These are phyloP conservation scores for Haplosporangium gracile DNA, from an alignment of 192 early-diverging fungal species.

Conservation along the genomic window DNA sequence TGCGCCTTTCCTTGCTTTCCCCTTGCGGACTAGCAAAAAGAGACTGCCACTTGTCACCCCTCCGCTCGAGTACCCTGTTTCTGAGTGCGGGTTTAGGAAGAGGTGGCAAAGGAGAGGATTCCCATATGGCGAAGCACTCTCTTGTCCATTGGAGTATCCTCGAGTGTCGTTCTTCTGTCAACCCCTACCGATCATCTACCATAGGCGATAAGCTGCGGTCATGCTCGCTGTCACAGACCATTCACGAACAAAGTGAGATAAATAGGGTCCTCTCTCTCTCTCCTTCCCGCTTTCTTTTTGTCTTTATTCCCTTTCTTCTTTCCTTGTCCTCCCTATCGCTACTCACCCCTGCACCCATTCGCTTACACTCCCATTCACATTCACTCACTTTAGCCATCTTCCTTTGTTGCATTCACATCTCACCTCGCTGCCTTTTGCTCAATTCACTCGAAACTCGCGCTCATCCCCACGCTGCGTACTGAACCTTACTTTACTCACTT, in stretches of 20 bases:
- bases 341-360: background rate
- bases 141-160: background rate
- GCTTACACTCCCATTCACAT: background rate
- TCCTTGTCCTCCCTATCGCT: background rate
- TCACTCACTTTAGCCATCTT: background rate
- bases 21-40: too few relatives aligned
- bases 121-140: background rate
- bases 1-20: too few relatives aligned
- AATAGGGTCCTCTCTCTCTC: background rate
- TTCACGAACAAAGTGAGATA: background rate
- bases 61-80: too few relatives aligned
- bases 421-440: background rate
- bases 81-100: too few relatives aligned
- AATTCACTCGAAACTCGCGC: background rate
- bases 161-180: background rate
- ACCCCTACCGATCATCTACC: background rate
- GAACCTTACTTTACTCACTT: background rate
- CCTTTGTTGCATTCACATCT: background rate
- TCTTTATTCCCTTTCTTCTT: background rate
- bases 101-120: background rate
- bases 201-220: background rate
- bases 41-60: too few relatives aligned
- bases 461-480: background rate
- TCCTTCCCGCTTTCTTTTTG: background rate
- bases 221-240: background rate